phyloP scores from a whole-genome alignment of 1,139 yeast genomes.

The Candida pseudoviswanathii region DNA sequence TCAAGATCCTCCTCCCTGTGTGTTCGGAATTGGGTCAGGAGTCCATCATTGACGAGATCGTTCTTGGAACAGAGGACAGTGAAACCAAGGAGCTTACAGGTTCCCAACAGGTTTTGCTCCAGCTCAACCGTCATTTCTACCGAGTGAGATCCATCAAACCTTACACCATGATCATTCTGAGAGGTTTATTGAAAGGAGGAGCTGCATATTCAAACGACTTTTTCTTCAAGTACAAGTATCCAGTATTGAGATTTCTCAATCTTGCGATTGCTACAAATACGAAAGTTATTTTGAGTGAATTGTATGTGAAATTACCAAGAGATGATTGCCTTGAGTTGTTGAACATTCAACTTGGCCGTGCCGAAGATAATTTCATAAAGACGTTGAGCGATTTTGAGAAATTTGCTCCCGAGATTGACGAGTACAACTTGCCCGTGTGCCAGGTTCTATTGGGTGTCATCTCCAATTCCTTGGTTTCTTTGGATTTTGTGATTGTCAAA shows the following conservation, averaged over 20 bases:
- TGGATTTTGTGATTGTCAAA: constrained; percentile 2
- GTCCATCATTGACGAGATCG: constrained; percentile 19
- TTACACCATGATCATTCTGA: constrained; percentile 13
- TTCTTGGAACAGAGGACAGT: constrained; percentile 16
- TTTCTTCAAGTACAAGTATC: constrained; percentile 10
- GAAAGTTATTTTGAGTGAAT: constrained; percentile 25
- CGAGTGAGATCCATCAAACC: constrained; percentile 9
- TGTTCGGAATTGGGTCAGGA: constrained; percentile 1
- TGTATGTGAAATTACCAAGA: constrained; percentile 21
- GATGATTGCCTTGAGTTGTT: constrained; percentile 26
- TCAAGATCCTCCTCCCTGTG: constrained; percentile 8
- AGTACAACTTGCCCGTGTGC: constrained; percentile 54
- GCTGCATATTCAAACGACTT: constrained; percentile 7
- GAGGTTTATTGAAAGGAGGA: constrained; percentile 11
- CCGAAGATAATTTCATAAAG: constrained; percentile 11
- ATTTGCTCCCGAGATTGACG: constrained; percentile 33
- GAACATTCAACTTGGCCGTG: constrained; percentile 19
- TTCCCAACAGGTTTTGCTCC: constrained; percentile 21
- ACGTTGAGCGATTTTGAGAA: constrained; percentile 23
- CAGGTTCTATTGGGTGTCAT: constrained; percentile 45
- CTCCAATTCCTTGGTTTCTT: not conserved
- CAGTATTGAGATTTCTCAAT: constrained; percentile 18
- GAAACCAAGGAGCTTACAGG: constrained; percentile 14
- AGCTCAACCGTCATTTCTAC: constrained; percentile 14
- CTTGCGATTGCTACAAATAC: constrained; percentile 25